Percentiles rank a stretch among this genome's conserved stretches.
Conservation (phyloP, 441 rosid genomes). For the Geranium incanum region DNA sequence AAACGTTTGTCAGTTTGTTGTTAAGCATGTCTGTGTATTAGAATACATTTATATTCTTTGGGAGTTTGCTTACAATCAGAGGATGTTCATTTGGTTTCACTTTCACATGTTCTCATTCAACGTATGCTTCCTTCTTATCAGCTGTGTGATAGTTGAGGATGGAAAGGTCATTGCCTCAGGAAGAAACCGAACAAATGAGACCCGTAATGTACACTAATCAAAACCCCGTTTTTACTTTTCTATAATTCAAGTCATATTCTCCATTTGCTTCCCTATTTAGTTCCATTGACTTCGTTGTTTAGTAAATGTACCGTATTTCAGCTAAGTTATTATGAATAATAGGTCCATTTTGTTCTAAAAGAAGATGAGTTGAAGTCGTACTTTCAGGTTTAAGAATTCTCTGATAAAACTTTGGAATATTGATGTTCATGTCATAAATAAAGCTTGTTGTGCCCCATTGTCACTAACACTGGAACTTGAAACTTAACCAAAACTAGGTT, state of each 20-base stretch:
- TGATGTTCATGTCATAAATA: background rate
- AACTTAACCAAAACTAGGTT: no score
- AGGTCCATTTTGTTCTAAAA: background rate
- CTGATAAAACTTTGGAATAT: background rate
- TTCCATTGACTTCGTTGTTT: background rate
- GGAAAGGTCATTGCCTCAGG: slow-evolving; percentile 70
- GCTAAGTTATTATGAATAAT: no score
- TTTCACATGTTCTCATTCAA: slow-evolving; percentile 13
- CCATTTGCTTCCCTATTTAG: background rate
- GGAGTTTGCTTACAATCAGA: background rate
- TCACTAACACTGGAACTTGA: background rate
- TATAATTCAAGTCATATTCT: background rate
- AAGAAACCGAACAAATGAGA: slow-evolving; percentile 69
- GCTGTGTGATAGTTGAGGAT: slow-evolving; percentile 65
- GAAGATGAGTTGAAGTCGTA: background rate
- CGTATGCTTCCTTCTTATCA: slow-evolving; percentile 26
- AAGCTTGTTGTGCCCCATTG: background rate
- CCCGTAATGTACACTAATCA: slow-evolving; percentile 52
- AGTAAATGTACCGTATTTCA: background rate
- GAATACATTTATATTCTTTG: background rate
- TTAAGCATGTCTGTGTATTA: background rate
- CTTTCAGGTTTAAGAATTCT: background rate
- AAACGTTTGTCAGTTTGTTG: background rate
- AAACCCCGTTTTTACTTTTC: background rate
- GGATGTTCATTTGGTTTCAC: background rate